phyloP scores from a whole-genome alignment of 1,139 yeast species.

The Keqinozyma sinolaborantium region DNA sequence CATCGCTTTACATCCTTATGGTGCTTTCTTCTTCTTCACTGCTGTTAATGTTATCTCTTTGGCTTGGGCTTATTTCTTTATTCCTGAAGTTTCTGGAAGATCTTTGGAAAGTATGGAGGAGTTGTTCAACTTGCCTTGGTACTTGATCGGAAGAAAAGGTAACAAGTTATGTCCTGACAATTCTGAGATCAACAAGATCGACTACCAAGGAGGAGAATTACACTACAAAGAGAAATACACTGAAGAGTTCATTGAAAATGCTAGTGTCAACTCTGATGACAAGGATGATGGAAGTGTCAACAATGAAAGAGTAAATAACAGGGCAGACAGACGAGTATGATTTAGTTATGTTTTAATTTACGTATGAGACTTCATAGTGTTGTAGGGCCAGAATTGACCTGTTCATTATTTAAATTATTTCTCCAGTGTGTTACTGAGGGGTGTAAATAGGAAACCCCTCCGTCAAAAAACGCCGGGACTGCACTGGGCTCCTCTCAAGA shows the following conservation, averaged over 20 bases:
- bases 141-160: constrained; percentile 52
- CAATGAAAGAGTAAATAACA: no score
- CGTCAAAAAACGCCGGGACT: no score
- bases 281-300: constrained; percentile 1
- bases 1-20: constrained; percentile 43
- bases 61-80: constrained; percentile 49
- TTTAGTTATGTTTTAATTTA: no score
- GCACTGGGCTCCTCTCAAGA: no score
- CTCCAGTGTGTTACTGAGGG: no score
- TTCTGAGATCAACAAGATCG: constrained; percentile 28
- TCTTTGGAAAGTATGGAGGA: constrained; percentile 58
- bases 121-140: constrained; percentile 58
- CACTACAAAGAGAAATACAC: constrained; percentile 9
- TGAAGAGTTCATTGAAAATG: constrained; percentile 12
- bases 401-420: no score
- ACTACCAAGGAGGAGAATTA: constrained; percentile 9
- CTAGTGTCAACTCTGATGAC: constrained; percentile 7
- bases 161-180: constrained; percentile 50
- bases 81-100: constrained; percentile 53
- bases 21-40: constrained; percentile 53
- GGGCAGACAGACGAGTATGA: no score
- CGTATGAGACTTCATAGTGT: no score
- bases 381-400: no score
- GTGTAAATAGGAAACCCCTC: no score
- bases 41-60: constrained; percentile 41